Conservation (phyloP, 257 asterid genomes). For the Verbascum thapsus region DNA sequence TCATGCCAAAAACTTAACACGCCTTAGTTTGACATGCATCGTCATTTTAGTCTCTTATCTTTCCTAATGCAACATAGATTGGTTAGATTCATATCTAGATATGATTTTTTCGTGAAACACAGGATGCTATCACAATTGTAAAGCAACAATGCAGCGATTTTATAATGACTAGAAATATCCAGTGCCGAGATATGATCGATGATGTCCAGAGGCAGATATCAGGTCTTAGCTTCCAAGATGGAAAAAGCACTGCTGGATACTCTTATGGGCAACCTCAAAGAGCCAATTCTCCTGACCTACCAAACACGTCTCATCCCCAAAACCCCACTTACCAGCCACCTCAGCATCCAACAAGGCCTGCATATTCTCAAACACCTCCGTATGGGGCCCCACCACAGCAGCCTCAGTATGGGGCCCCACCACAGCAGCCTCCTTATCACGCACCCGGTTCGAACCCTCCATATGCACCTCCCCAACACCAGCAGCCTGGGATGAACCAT, state of each 20-base stretch:
- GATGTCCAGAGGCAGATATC: slow-evolving; percentile 84
- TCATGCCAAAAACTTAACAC: no score
- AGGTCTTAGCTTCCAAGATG: slow-evolving; percentile 82
- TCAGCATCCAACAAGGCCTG: slow-evolving; percentile 61
- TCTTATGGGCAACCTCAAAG: slow-evolving; percentile 65
- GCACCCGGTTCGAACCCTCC: slow-evolving; percentile 51
- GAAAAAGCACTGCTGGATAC: slow-evolving; percentile 52
- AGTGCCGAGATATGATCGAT: slow-evolving; percentile 94
- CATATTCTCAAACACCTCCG: slow-evolving; percentile 65
- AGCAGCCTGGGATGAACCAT: slow-evolving; percentile 52
- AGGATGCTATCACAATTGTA: slow-evolving; percentile 86
- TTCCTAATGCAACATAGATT: slow-evolving; percentile 16
- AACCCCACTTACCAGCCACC: slow-evolving; percentile 66
- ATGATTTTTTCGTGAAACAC: slow-evolving; percentile 34
- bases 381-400: no score
- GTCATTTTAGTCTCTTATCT: no score
- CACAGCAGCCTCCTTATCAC: slow-evolving; percentile 78
- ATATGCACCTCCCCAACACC: slow-evolving; percentile 64
- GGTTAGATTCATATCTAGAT: slow-evolving; percentile 11
- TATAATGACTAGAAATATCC: slow-evolving; percentile 87
- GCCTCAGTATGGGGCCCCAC: no score
- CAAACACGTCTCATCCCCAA: slow-evolving; percentile 49
- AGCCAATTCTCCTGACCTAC: slow-evolving; percentile 52
- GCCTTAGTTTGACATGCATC: no score
- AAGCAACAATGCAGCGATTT: slow-evolving; percentile 96